Evolutionary conservation across 2,329 filamentous ascomycete genomes (phyloP), one percentile per base, ranked within the genome.

Genomic region (Hypoxylon sp.): DNA sequence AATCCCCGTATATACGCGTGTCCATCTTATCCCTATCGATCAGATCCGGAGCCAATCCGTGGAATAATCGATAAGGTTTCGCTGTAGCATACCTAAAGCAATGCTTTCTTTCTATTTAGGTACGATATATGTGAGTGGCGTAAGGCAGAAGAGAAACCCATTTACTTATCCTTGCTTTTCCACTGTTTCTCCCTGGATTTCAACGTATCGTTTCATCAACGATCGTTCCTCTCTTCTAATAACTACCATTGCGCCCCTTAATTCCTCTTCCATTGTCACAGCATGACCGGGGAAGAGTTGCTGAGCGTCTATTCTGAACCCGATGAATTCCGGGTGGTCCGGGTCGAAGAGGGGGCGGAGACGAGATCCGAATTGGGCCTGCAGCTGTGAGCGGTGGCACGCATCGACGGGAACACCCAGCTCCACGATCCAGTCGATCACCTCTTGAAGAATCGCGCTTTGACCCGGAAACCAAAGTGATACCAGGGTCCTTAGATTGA

Each of bases 291-390:
- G 51, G 17, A 55, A 55, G 20, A 6, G 6, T 44, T 22, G 40
- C 17, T 22, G 40, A 11, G 40, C 2, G 2, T 22, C 8, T 44
- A 20, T 4, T 22, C 13, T 8, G 13, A 31, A 14, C 3, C 17
- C 25, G n/a, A 56, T 14, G 33, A 55, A 69, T 7, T 46, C 14
- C 5, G 66, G 62, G 13, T 63, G 46, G 22, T 48, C 14, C n/a
- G 5, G 51, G 25, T 69, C 67, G 30, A 69, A 69, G 8, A 66
- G 17, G 3, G 63, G 67, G 4, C 67, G 63, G 10, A 69, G 67
- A 11, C 30, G 25, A 11, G 27, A 6, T 11, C 44, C 67, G 13
- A 69, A 69, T 20, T 14, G 17, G 3, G 14, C 11, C 46, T 69
- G 67, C n/a, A 69, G 25, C n/a, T 58, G n/a, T 14, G 22, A 5